phyloP scores from a whole-genome alignment of 805 yeast species.

The Kockiozyma suomiensis region DNA sequence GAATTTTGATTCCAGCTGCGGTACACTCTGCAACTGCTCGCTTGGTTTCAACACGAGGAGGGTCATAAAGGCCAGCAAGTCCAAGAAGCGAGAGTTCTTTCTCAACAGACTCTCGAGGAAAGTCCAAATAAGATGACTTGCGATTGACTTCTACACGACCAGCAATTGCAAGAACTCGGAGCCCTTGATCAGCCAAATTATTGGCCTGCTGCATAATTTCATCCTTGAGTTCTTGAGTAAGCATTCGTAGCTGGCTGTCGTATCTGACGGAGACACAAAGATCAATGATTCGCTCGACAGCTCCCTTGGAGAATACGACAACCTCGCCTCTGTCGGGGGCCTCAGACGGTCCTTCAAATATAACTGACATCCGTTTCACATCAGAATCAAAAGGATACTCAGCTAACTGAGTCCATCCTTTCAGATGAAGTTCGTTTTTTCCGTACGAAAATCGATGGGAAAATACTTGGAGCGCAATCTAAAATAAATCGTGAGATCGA shows the following conservation, averaged over 20 bases:
- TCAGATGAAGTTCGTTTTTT: constrained; percentile 45
- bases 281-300: constrained; percentile 67
- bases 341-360: constrained; percentile 47
- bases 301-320: constrained; percentile 65
- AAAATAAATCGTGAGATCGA: not conserved
- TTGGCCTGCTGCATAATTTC: constrained; percentile 59
- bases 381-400: constrained; percentile 79
- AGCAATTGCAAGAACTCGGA: constrained; percentile 76
- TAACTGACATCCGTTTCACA: constrained; percentile 70
- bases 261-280: constrained; percentile 50
- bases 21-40: constrained; percentile 68
- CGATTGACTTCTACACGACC: constrained; percentile 39
- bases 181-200: constrained; percentile 62
- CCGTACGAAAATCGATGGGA: constrained; percentile 58
- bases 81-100: constrained; percentile 60
- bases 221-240: constrained; percentile 46
- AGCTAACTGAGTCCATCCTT: constrained; percentile 52
- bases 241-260: not conserved
- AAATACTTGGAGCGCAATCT: constrained; percentile 79
- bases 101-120: constrained; percentile 54
- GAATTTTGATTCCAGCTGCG: constrained; percentile 74
- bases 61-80: constrained; percentile 76
- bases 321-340: constrained; percentile 16
- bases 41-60: constrained; percentile 72
- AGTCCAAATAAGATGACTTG: constrained; percentile 33